These are phyloP conservation scores for Santalum album DNA, from an alignment of 164 flowering plant species.

Conservation along the genomic window DNA sequence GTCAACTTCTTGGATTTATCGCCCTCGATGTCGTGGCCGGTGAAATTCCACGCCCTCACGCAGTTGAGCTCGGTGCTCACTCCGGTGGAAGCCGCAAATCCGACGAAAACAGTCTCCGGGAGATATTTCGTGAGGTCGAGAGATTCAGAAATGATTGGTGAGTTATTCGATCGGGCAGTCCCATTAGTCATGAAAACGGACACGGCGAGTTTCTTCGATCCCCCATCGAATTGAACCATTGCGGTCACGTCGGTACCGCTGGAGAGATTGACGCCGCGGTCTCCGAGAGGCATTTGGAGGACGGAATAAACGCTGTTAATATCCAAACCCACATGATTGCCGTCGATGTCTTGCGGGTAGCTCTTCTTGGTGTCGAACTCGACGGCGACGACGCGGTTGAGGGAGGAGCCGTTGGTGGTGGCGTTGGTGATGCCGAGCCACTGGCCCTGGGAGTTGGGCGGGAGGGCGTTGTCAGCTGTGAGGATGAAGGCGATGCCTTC, in stretches of 20 bases:
- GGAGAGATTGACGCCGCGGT: conserved; percentile 19
- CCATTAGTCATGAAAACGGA: conserved; percentile 9
- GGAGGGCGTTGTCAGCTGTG: conserved; percentile 18
- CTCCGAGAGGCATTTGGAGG: conserved; percentile 13
- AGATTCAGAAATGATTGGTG: conserved; percentile 7
- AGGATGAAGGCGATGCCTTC: conserved; percentile 59
- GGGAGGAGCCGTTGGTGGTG: conserved; percentile 17
- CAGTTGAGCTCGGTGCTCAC: conserved; percentile 32
- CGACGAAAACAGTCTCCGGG: conserved; percentile 30
- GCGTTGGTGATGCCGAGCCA: conserved; percentile 57
- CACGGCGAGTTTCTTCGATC: conserved; percentile 12
- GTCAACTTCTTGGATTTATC: not conserved
- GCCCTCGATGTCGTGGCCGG: conserved; percentile 11
- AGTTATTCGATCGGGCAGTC: not conserved
- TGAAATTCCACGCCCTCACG: conserved; percentile 37
- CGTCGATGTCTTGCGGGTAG: conserved; percentile 30
- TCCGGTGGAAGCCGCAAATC: conserved; percentile 56
- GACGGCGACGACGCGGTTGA: conserved; percentile 25
- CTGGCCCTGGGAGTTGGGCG: conserved; percentile 33
- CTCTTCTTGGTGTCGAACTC: conserved; percentile 61
- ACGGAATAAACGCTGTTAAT: conserved; percentile 30
- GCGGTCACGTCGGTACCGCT: conserved; percentile 11
- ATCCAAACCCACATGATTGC: conserved; percentile 48
- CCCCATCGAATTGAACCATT: conserved; percentile 26
- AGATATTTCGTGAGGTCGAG: conserved; percentile 32